Conservation (phyloP, 805 yeast species). For the Candida argentea region DNA sequence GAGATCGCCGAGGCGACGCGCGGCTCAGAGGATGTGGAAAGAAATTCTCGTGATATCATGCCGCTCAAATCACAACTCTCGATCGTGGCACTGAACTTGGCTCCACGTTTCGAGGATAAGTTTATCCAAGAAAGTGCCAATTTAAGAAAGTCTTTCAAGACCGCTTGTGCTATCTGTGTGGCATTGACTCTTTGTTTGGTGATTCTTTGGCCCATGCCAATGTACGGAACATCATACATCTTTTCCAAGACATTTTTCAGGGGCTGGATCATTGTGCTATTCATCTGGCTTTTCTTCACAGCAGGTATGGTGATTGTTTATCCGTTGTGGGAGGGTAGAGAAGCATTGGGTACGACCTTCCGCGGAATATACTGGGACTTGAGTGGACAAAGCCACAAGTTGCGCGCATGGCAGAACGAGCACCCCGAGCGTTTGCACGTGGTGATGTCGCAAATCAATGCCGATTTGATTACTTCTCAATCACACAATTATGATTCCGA, state of each 20-base stretch:
- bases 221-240: constrained; percentile 74
- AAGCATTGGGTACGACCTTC: constrained; percentile 49
- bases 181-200: constrained; percentile 53
- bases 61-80: constrained; percentile 30
- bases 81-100: constrained; percentile 29
- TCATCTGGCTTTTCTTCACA: constrained; percentile 71
- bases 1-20: constrained; percentile 40
- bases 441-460: constrained; percentile 52
- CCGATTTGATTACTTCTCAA: constrained; percentile 15
- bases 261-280: constrained; percentile 79
- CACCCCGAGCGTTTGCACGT: constrained; percentile 72
- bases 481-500: constrained; percentile 8
- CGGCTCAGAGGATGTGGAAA: constrained; percentile 10
- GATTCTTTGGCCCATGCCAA: constrained; percentile 88
- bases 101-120: constrained; percentile 13
- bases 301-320: constrained; percentile 52
- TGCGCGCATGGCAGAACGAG: constrained; percentile 63
- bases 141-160: constrained; percentile 47
- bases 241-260: constrained; percentile 72
- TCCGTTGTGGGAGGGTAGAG: constrained; percentile 70
- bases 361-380: constrained; percentile 84
- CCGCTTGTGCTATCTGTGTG: constrained; percentile 52
- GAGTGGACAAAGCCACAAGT: constrained; percentile 63
- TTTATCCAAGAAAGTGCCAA: constrained; percentile 40
- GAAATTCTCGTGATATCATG: constrained; percentile 6